A percentile compares a stretch with the other conserved stretches of the same genome.
These are phyloP conservation scores for Ilyonectria destructans DNA, from an alignment of 2,329 filamentous ascomycete species.

Conservation along the genomic window DNA sequence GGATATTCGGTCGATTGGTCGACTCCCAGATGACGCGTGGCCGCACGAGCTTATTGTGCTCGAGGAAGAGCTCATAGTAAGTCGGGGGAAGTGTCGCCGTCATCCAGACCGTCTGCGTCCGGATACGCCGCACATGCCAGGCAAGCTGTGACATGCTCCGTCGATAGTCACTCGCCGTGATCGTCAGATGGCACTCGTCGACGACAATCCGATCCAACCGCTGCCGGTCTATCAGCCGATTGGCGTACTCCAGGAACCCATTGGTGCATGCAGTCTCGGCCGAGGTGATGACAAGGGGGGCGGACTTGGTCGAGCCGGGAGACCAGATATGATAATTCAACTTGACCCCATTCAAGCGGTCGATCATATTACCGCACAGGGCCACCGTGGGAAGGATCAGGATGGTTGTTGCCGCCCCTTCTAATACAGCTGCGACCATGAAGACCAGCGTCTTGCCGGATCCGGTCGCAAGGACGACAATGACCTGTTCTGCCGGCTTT, in stretches of 20 bases:
- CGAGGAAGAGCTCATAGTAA: too few relatives aligned
- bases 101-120: neutral
- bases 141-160: conserved; percentile 13
- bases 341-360: neutral
- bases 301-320: conserved; percentile 6
- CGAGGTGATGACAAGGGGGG: conserved; percentile 14
- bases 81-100: too few relatives aligned
- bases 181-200: conserved; percentile 14
- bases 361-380: conserved; percentile 10
- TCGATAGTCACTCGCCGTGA: conserved; percentile 14
- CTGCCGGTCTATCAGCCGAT: conserved; percentile 3
- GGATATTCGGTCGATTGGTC: too few relatives aligned
- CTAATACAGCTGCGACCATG: conserved; percentile 1
- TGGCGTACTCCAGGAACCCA: conserved; percentile 5
- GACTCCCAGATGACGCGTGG: too few relatives aligned
- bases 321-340: conserved; percentile 10
- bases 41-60: too few relatives aligned
- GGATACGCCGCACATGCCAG: too few relatives aligned
- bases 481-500: conserved; percentile 4
- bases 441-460: too few relatives aligned
- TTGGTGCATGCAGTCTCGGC: conserved; percentile 2
- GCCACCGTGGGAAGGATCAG: conserved; percentile 13
- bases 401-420: conserved; percentile 7
- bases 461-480: conserved; percentile 13
- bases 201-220: conserved; percentile 13